Evolutionary conservation across 2,329 filamentous ascomycete genomes (phyloP).

Genomic region (Pseudocercospora fijiensis): DNA sequence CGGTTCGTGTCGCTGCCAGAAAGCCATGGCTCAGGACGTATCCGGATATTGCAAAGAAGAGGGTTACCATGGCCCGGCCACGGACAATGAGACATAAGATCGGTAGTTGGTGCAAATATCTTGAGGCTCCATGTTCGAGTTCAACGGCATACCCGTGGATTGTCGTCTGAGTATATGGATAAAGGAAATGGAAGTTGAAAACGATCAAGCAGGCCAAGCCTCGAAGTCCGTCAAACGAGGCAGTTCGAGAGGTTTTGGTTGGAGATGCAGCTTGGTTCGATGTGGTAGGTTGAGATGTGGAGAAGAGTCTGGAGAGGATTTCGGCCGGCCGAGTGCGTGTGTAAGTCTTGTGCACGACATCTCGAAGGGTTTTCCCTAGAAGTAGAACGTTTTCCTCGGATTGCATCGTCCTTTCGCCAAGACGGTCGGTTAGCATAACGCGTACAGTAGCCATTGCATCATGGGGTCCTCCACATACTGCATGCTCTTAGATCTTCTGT

Average conservation of each 20-base stretch:
- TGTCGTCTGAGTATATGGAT: slow-evolving; percentile 8
- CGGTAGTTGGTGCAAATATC: slow-evolving; percentile 17
- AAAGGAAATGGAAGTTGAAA: slow-evolving; percentile 25
- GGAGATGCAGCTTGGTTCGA: neutral
- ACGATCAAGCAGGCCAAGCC: slow-evolving; percentile 21
- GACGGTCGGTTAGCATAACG: neutral
- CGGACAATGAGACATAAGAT: slow-evolving; percentile 20
- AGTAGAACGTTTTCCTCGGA: neutral
- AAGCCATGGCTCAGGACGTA: slow-evolving; percentile 20
- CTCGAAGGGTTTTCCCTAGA: neutral
- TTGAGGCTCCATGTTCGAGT: slow-evolving; percentile 4
- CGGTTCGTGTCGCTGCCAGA: slow-evolving; percentile 5
- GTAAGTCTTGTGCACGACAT: neutral
- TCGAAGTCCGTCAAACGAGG: slow-evolving; percentile 19
- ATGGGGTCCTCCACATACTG: neutral
- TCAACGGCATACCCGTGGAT: neutral
- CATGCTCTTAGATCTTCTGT: neutral
- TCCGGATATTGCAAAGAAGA: slow-evolving; percentile 24
- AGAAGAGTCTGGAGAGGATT: neutral
- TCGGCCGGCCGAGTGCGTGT: neutral
- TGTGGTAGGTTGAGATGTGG: neutral
- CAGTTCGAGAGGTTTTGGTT: neutral
- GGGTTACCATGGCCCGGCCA: slow-evolving; percentile 21
- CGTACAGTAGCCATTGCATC: neutral
- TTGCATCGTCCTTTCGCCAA: neutral